Evolutionary conservation across 2,329 filamentous ascomycete species (phyloP).

Genomic region (Zymoseptoria pseudotritici): DNA sequence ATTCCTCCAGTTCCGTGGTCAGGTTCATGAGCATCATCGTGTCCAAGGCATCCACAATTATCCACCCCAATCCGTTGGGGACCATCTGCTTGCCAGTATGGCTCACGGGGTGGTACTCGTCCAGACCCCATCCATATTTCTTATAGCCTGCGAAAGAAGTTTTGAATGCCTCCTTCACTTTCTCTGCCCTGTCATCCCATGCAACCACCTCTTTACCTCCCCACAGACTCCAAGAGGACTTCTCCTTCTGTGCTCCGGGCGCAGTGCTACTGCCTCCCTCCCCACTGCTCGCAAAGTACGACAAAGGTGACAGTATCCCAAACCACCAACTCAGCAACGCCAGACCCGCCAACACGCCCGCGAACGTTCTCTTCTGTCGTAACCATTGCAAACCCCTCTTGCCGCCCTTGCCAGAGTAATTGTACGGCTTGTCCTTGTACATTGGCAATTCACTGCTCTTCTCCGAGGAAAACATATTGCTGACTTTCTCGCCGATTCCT

Average conservation of each 20-base stretch:
- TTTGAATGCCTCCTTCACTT: constrained; percentile 81
- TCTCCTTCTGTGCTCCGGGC: constrained; percentile 21
- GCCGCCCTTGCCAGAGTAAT: constrained; percentile 52
- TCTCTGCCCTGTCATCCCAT: constrained; percentile 71
- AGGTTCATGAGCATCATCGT: constrained; percentile 98
- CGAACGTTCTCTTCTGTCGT: constrained; percentile 55
- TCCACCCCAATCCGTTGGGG: constrained; percentile 86
- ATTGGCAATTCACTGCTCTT: constrained; percentile 63
- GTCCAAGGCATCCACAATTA: constrained; percentile 91
- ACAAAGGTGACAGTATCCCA: constrained; percentile 48
- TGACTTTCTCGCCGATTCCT: constrained; percentile 53
- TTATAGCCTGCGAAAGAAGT: constrained; percentile 91
- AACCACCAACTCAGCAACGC: constrained; percentile 59
- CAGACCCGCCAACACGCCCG: constrained; percentile 49
- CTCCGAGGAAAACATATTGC: constrained; percentile 55
- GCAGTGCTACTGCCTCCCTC: constrained; percentile 1
- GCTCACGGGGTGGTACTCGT: constrained; percentile 78
- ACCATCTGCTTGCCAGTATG: constrained; percentile 80
- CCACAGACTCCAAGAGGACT: constrained; percentile 44
- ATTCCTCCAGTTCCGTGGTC: constrained; percentile 74
- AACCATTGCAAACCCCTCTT: constrained; percentile 32
- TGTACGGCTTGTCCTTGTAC: constrained; percentile 99
- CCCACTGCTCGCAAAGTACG: constrained; percentile 15
- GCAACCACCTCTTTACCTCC: constrained; percentile 48
- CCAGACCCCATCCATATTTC: constrained; percentile 90